A percentile compares a stretch with the other conserved stretches of the same genome.
Evolutionary conservation across 352 stramenopile genomes (phyloP).

Genomic region (Pythium myriotylum): DNA sequence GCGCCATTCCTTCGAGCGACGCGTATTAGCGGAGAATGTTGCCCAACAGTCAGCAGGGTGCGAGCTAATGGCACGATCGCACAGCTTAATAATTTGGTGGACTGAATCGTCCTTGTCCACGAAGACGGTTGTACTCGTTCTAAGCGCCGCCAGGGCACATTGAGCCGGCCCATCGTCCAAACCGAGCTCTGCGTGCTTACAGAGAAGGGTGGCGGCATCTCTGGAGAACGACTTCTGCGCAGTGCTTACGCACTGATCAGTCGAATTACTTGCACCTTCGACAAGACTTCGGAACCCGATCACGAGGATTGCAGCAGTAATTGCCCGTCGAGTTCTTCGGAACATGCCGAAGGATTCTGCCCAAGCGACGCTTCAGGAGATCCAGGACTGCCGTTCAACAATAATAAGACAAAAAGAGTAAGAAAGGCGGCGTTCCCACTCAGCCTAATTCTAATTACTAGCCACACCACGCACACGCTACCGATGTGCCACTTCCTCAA

Average conservation of each 20-base stretch:
- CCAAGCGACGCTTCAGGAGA: no score
- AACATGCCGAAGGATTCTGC: no score
- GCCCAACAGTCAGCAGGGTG: constrained; percentile 55
- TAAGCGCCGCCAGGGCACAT: constrained; percentile 3
- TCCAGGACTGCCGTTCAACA: no score
- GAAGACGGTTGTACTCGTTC: not conserved
- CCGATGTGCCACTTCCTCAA: constrained; percentile 24
- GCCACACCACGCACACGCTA: constrained; percentile 35
- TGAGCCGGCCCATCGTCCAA: constrained; percentile 15
- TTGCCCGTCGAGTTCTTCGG: no score
- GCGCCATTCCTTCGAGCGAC: constrained; percentile 24
- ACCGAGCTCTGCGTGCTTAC: not conserved
- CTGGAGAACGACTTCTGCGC: constrained; percentile 2
- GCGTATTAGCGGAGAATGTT: constrained; percentile 27
- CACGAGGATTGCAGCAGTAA: not conserved
- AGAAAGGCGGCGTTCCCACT: no score
- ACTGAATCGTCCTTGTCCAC: not conserved
- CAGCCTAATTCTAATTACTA: constrained; percentile 21
- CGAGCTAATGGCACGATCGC: not conserved
- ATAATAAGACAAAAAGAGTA: no score
- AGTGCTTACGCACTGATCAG: constrained; percentile 2
- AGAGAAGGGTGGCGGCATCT: constrained; percentile 11
- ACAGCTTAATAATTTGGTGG: constrained; percentile 5
- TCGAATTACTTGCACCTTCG: not conserved
- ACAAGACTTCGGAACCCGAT: not conserved